Evolutionary conservation across 2,329 filamentous ascomycete species (phyloP), one percentile per base, ranked within the genome.

Genomic region (Ophiosphaerella korrae): DNA sequence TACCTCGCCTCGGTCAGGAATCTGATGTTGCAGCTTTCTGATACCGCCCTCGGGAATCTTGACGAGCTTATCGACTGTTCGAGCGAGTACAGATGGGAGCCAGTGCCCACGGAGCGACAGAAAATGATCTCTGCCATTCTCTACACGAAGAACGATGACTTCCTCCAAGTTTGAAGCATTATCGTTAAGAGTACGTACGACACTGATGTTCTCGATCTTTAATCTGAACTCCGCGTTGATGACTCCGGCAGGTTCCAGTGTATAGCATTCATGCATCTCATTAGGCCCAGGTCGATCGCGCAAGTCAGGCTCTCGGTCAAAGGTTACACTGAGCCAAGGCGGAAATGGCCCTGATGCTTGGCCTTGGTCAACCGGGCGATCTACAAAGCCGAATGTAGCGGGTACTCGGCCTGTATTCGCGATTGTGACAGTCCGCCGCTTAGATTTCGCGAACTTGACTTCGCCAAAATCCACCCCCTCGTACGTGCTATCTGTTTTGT

Each of bases 391-490:
- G 64, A 97, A 88, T 0, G 80, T 89, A 0, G 94, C 92, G 2
- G 86, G 74, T 0, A 95, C 90, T 24, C 90, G 83, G 2, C 94
- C 88, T 0, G 94, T 99, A 63, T 99, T 99, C 23, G 94, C 94
- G 48, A 99, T 84, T 0, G 92, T 97, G 37, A 97, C 71, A 3
- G 80, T 84, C 4, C 87, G 82, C 7, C 79, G 81, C 60, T 88
- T 84, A 7, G 80, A 83, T 52, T 88, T 83, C 34, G 88, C 79
- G 64, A 88, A 95, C 2, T 82, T 78, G 2, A 97, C 78, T 3
- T 86, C 78, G 0, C 92, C 92, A 70, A 97, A 94, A 64, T 93
- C 84, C 0, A 97, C 83, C 1, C 84, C 84, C 62, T 87, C 78
- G 50, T 67, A 72, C 33, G 60, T 56, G 45, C 59, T 68, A 23